Evolutionary conservation across 2,329 filamentous ascomycete species (phyloP).

Genomic region (Cadophora gregata): DNA sequence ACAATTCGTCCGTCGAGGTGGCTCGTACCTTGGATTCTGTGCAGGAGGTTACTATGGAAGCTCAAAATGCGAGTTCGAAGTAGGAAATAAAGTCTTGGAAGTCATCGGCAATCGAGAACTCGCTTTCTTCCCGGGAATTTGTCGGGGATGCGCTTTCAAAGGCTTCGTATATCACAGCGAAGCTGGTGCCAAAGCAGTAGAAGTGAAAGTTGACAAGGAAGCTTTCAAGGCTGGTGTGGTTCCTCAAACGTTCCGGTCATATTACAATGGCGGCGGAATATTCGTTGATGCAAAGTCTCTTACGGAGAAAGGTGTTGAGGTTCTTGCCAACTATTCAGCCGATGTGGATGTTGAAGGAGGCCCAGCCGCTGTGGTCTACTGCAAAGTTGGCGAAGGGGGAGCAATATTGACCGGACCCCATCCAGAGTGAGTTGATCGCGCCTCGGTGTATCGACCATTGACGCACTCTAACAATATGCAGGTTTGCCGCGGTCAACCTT

Average conservation of each 20-base stretch:
- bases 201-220: constrained; percentile 67
- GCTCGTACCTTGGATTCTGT: constrained; percentile 88
- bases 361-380: constrained; percentile 81
- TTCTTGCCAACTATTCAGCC: constrained; percentile 81
- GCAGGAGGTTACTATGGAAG: constrained; percentile 93
- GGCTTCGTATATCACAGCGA: constrained; percentile 94
- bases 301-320: constrained; percentile 70
- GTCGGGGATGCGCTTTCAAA: constrained; percentile 83
- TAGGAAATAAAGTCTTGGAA: constrained; percentile 79
- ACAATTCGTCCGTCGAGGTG: constrained; percentile 85
- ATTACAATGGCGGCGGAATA: constrained; percentile 94
- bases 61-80: constrained; percentile 86
- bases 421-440: constrained; percentile 72
- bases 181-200: constrained; percentile 76
- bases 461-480: constrained; percentile 46
- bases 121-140: constrained; percentile 85
- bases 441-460: neutral
- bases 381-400: constrained; percentile 80
- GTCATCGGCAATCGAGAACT: constrained; percentile 87
- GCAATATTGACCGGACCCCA: constrained; percentile 86
- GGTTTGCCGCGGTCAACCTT: constrained; percentile 83
- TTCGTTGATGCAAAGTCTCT: constrained; percentile 80
- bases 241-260: constrained; percentile 71
- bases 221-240: constrained; percentile 59
- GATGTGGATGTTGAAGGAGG: constrained; percentile 77